phyloP scores from a whole-genome alignment of 2,329 filamentous ascomycete genomes.

The Xylariaceae sp. region DNA sequence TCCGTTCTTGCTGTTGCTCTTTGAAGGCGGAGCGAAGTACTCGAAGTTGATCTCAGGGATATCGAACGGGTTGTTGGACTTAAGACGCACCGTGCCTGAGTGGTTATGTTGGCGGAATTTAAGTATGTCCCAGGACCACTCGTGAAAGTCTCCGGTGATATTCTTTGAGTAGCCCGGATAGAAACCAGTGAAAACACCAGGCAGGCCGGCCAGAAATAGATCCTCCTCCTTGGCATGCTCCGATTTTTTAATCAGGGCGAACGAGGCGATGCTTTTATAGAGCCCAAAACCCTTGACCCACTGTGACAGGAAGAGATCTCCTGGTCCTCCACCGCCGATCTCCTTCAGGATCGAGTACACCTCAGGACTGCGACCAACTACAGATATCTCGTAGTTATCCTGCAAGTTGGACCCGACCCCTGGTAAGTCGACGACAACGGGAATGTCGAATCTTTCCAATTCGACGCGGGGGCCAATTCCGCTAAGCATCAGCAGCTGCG shows the following conservation, averaged over 20 bases:
- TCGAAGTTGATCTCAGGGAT: not conserved
- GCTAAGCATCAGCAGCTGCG: constrained; percentile 35
- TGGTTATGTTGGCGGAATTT: not conserved
- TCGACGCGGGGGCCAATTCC: constrained; percentile 34
- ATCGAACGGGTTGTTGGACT: not conserved
- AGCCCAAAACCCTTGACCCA: not conserved
- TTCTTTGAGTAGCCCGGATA: not conserved
- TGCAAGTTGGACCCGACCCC: constrained; percentile 37
- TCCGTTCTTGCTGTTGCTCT: not conserved
- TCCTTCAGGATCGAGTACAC: not conserved
- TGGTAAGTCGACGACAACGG: constrained; percentile 48
- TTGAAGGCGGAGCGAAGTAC: not conserved
- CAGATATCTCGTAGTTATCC: not conserved
- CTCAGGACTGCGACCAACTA: not conserved
- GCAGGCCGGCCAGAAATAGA: not conserved
- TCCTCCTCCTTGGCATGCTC: not conserved
- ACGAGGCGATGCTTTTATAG: not conserved
- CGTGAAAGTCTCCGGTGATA: not conserved
- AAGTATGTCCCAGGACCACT: not conserved
- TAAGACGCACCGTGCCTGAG: not conserved
- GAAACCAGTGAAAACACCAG: not conserved
- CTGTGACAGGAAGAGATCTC: not conserved
- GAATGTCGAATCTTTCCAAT: constrained; percentile 38
- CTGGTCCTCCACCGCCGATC: not conserved
- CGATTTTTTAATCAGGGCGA: not conserved